A percentile compares a stretch with the other conserved stretches of the same genome.
Conservation (phyloP, 1,284 basidiomycete genomes). For the Austroboletus novae-zelandiae region DNA sequence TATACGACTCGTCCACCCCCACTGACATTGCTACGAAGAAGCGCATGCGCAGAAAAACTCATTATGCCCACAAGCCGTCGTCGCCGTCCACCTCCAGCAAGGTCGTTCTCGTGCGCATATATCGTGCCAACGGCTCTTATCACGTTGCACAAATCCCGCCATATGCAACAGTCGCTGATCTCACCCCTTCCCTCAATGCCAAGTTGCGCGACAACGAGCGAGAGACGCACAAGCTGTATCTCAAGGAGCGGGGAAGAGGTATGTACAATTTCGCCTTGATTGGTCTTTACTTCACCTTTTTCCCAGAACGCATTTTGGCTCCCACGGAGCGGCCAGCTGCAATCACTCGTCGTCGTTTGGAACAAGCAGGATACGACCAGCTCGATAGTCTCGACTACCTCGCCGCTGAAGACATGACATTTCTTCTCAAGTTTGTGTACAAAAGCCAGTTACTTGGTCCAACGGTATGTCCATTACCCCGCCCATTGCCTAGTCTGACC, state of each 20-base stretch:
- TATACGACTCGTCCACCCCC: conserved; percentile 13
- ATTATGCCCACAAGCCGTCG: conserved; percentile 15
- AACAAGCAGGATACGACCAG: conserved; percentile 90
- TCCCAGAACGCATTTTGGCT: conserved; percentile 75
- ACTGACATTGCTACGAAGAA: conserved; percentile 18
- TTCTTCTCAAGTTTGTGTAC: conserved; percentile 88
- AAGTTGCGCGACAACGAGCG: conserved; percentile 48
- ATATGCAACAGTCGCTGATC: conserved; percentile 66
- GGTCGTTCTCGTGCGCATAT: conserved; percentile 56
- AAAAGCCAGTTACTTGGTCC: conserved; percentile 69
- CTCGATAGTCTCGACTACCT: conserved; percentile 81
- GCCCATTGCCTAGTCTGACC: conserved; percentile 8
- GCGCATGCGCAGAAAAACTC: conserved; percentile 26
- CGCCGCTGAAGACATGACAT: conserved; percentile 80
- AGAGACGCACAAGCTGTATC: conserved; percentile 73
- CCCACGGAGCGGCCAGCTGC: conserved; percentile 83
- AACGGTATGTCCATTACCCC: conserved; percentile 45
- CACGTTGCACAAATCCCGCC: conserved; percentile 69
- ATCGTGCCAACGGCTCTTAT: conserved; percentile 74
- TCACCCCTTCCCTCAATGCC: conserved; percentile 62
- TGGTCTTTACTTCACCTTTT: conserved; percentile 6
- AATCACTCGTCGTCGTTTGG: conserved; percentile 81
- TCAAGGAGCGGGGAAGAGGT: conserved; percentile 86
- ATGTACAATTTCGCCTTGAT: conserved; percentile 24
- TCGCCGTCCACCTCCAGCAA: conserved; percentile 20